Percentiles rank a stretch among this genome's conserved stretches.
Evolutionary conservation across 2,329 filamentous ascomycete genomes (phyloP).

Genomic region (Zymoseptoria tritici): DNA sequence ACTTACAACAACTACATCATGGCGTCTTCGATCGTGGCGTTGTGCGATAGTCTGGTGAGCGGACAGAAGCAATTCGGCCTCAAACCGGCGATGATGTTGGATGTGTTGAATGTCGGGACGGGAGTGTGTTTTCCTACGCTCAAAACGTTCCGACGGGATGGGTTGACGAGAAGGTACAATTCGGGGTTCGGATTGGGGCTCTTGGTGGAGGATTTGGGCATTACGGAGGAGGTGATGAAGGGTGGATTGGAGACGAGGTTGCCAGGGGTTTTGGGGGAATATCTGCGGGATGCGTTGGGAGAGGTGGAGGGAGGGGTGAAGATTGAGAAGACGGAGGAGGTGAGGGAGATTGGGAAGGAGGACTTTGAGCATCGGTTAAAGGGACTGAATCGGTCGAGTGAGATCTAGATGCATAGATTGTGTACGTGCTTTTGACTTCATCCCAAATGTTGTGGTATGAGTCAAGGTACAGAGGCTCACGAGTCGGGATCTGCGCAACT

Average conservation of each 20-base stretch:
- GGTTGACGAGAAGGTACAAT: constrained; percentile 22
- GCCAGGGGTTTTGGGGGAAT: constrained; percentile 24
- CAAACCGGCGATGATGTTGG: constrained; percentile 34
- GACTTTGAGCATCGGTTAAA: constrained; percentile 25
- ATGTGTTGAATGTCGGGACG: constrained; percentile 37
- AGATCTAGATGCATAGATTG: no score
- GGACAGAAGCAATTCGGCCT: constrained; percentile 31
- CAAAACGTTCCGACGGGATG: constrained; percentile 23
- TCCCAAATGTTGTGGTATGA: no score
- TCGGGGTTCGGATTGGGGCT: constrained; percentile 31
- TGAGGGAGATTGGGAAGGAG: constrained; percentile 17
- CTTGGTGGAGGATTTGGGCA: constrained; percentile 32
- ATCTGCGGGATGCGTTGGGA: constrained; percentile 28
- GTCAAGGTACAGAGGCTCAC: no score
- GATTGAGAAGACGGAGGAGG: constrained; percentile 25
- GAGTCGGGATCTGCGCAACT: no score
- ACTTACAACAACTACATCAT: constrained; percentile 34
- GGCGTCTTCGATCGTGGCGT: constrained; percentile 27
- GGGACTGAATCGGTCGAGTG: constrained; percentile 13
- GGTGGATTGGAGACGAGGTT: constrained; percentile 28
- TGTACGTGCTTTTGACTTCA: no score
- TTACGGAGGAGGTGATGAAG: constrained; percentile 31
- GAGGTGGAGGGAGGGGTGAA: constrained; percentile 26
- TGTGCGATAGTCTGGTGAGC: constrained; percentile 27
- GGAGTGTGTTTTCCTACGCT: constrained; percentile 32